Evolutionary conservation across 495 filamentous ascomycete species (phyloP).

Genomic region (Penicillium argentinense): DNA sequence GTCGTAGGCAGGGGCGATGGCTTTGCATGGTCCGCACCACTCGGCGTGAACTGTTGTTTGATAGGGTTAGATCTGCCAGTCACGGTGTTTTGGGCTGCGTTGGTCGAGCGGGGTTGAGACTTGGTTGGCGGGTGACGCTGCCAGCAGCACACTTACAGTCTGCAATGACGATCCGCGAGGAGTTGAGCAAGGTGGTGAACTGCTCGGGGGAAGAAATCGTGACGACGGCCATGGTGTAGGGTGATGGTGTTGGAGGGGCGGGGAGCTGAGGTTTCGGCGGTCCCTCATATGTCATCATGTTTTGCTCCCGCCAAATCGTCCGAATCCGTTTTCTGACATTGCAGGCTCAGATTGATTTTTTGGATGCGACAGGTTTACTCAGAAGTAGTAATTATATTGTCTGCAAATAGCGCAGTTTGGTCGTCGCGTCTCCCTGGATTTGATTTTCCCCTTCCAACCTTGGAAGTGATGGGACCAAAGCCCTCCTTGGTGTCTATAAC

Average conservation of each 20-base stretch:
- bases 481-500: too few relatives aligned
- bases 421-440: too few relatives aligned
- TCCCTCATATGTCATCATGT: conserved; percentile 39
- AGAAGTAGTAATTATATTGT: too few relatives aligned
- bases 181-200: conserved; percentile 65
- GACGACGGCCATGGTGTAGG: conserved; percentile 50
- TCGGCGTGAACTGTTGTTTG: conserved; percentile 71
- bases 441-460: too few relatives aligned
- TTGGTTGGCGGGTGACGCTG: background rate
- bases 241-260: conserved; percentile 11
- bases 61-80: conserved; percentile 4
- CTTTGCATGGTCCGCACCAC: conserved; percentile 84
- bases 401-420: too few relatives aligned
- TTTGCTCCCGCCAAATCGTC: background rate
- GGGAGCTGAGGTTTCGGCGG: conserved; percentile 23
- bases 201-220: conserved; percentile 70
- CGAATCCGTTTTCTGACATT: too few relatives aligned
- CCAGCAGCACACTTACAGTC: conserved; percentile 68
- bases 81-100: background rate
- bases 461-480: too few relatives aligned
- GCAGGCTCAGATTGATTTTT: too few relatives aligned
- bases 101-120: conserved; percentile 3
- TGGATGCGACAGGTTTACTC: too few relatives aligned
- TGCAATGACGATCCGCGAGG: conserved; percentile 72
- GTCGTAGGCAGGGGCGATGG: conserved; percentile 82